A percentile compares a stretch with the other conserved stretches of the same genome.
Conservation (phyloP, 495 filamentous ascomycete species). For the Physcia stellaris region DNA sequence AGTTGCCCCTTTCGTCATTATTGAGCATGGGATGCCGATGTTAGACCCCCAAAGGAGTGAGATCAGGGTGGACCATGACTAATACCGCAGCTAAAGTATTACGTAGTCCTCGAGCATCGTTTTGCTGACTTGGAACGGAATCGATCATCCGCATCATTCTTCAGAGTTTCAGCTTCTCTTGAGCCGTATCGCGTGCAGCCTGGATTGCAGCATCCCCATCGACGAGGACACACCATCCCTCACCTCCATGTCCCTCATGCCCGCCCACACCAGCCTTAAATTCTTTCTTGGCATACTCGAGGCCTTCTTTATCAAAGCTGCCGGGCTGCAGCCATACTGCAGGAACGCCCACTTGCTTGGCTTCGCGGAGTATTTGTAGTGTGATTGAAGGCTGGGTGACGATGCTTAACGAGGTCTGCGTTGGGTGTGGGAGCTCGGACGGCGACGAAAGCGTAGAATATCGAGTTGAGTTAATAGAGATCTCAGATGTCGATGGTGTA, state of each 20-base stretch:
- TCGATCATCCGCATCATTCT: not conserved
- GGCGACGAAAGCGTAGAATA: constrained; percentile 56
- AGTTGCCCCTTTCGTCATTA: too few species aligned
- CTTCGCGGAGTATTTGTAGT: constrained; percentile 58
- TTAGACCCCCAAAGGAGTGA: too few species aligned
- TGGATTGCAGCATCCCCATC: constrained; percentile 50
- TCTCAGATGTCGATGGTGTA: constrained; percentile 55
- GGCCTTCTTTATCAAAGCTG: constrained; percentile 59
- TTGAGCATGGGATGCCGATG: too few species aligned
- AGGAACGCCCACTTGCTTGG: constrained; percentile 61
- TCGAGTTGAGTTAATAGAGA: constrained; percentile 37
- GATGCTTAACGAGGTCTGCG: constrained; percentile 61
- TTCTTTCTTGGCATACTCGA: constrained; percentile 49
- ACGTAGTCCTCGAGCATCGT: too few species aligned
- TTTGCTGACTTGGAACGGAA: too few species aligned
- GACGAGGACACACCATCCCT: constrained; percentile 88
- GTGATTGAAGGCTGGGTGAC: constrained; percentile 76
- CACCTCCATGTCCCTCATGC: constrained; percentile 48
- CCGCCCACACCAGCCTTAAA: constrained; percentile 62
- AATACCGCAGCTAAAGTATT: too few species aligned
- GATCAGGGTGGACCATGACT: too few species aligned
- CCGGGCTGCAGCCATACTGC: constrained; percentile 91
- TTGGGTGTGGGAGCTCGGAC: constrained; percentile 44
- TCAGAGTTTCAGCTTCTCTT: not conserved
- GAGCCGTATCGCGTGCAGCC: not conserved